Conservation (phyloP, 768 basidiomycete genomes). For the Mycena galopus region DNA sequence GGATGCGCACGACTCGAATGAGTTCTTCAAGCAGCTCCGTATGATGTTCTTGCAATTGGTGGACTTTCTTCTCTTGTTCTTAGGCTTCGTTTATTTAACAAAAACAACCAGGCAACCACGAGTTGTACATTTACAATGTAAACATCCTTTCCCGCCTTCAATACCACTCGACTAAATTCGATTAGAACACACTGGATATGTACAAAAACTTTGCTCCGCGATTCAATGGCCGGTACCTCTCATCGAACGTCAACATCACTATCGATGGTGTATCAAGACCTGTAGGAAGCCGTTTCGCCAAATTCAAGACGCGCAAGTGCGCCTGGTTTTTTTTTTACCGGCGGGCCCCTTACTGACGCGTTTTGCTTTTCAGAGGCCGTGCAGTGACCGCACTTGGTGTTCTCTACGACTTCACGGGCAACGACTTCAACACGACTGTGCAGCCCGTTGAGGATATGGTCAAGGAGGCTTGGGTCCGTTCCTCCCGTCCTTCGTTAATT, state of each 20-base stretch:
- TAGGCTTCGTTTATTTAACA: not conserved
- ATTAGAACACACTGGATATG: constrained; percentile 27
- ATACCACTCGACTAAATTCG: not conserved
- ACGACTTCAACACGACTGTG: constrained; percentile 79
- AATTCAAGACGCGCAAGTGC: constrained; percentile 82
- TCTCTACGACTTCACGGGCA: constrained; percentile 81
- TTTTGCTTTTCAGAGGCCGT: constrained; percentile 60
- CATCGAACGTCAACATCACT: constrained; percentile 91
- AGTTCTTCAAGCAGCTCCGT: constrained; percentile 63
- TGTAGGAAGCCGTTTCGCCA: constrained; percentile 67
- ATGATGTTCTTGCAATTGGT: constrained; percentile 84
- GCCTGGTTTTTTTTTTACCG: constrained; percentile 31
- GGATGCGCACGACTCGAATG: constrained; percentile 67
- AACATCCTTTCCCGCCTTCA: not conserved
- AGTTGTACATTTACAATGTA: constrained; percentile 35
- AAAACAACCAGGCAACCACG: constrained; percentile 67
- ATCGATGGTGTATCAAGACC: constrained; percentile 56
- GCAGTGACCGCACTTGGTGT: constrained; percentile 86
- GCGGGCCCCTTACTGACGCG: not conserved
- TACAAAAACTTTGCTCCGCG: constrained; percentile 33
- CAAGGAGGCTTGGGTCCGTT: constrained; percentile 78
- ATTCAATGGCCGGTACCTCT: constrained; percentile 53
- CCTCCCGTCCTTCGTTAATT: not conserved
- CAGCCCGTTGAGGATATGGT: constrained; percentile 83
- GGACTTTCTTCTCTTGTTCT: not conserved